Conservation (phyloP, 805 yeast species). For the Saccharomycopsis sp. region DNA sequence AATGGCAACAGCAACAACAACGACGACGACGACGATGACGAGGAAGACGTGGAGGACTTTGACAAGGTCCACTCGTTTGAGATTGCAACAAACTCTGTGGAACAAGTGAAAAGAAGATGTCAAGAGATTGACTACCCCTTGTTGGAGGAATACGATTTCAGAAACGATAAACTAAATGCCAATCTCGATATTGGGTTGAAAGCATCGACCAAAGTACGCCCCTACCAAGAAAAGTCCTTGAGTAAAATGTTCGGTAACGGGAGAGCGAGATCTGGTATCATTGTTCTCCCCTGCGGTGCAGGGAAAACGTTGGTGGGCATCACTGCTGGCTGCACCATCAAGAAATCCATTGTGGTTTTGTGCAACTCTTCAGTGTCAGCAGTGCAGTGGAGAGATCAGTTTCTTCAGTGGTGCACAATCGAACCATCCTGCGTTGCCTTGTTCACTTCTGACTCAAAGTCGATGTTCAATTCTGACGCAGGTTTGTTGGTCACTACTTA, state of each 20-base stretch:
- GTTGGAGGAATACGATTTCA: slow-evolving; percentile 93
- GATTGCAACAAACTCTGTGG: slow-evolving; percentile 81
- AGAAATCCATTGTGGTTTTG: slow-evolving; percentile 88
- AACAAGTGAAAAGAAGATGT: slow-evolving; percentile 86
- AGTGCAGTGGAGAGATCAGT: slow-evolving; percentile 99
- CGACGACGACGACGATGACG: no score
- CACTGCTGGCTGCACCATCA: slow-evolving; percentile 96
- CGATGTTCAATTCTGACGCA: slow-evolving; percentile 89
- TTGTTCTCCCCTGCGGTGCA: slow-evolving; percentile 97
- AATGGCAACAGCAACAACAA: no score
- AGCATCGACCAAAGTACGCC: slow-evolving; percentile 96
- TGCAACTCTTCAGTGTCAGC: slow-evolving; percentile 98
- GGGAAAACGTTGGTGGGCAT: slow-evolving; percentile 97
- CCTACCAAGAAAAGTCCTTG: slow-evolving; percentile 93
- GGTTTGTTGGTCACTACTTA: slow-evolving; percentile 96
- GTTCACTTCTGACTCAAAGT: slow-evolving; percentile 94
- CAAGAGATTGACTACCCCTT: slow-evolving; percentile 97
- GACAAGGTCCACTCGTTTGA: slow-evolving; percentile 96
- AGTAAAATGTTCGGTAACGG: slow-evolving; percentile 99
- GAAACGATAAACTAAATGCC: slow-evolving; percentile 87
- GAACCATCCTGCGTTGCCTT: slow-evolving; percentile 97
- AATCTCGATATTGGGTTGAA: slow-evolving; percentile 88
- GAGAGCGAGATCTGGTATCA: slow-evolving; percentile 96
- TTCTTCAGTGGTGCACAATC: slow-evolving; percentile 96
- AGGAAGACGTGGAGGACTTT: slow-evolving; percentile 73